Evolutionary conservation across 2,329 filamentous ascomycete species (phyloP).

Genomic region (Juglanconis sp.): DNA sequence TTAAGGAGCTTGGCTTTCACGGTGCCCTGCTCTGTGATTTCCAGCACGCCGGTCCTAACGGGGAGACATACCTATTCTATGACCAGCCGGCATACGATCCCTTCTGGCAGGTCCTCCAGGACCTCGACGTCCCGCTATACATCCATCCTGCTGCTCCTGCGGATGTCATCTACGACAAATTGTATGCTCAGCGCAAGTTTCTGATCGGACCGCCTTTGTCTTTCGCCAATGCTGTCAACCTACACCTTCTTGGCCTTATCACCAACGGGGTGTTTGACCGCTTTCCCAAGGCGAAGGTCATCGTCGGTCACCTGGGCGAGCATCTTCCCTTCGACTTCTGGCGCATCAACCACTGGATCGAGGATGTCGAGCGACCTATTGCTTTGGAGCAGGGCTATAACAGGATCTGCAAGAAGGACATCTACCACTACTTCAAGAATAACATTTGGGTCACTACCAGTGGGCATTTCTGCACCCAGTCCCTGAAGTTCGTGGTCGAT

Average conservation of each 20-base stretch:
- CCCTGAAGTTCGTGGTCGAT: conserved; percentile 46
- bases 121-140: conserved; percentile 63
- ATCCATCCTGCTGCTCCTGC: conserved; percentile 60
- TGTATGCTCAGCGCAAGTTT: conserved; percentile 55
- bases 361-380: conserved; percentile 32
- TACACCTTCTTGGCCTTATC: conserved; percentile 53
- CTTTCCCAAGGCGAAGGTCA: conserved; percentile 41
- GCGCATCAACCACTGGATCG: conserved; percentile 54
- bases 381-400: conserved; percentile 47
- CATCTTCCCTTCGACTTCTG: conserved; percentile 48
- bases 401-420: conserved; percentile 44
- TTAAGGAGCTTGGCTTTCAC: conserved; percentile 58
- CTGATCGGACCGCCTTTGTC: conserved; percentile 57
- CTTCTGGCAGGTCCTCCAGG: conserved; percentile 57
- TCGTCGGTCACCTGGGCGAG: conserved; percentile 48
- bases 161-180: conserved; percentile 30
- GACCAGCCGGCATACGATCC: conserved; percentile 57
- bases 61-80: conserved; percentile 63
- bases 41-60: conserved; percentile 55
- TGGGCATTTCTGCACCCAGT: conserved; percentile 53
- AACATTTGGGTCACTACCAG: conserved; percentile 58
- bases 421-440: conserved; percentile 47
- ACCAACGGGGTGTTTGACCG: conserved; percentile 50
- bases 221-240: conserved; percentile 56
- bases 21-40: conserved; percentile 61